These are phyloP conservation scores for Backusella australiensis DNA, from an alignment of 192 early-diverging fungal species.

Conservation along the genomic window DNA sequence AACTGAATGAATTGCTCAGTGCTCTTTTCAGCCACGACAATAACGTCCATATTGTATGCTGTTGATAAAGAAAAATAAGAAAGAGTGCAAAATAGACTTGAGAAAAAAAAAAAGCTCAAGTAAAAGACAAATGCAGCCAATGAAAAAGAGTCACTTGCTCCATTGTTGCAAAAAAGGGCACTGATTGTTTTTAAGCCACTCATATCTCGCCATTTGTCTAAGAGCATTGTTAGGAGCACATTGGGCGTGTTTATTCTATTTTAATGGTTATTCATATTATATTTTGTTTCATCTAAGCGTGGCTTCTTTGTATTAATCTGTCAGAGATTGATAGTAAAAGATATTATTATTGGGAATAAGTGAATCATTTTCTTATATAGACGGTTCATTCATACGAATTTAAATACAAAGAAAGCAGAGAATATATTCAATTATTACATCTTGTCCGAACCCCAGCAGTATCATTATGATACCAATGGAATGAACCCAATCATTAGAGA, in stretches of 20 bases:
- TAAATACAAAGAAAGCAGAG: no score
- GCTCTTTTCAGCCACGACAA: constrained; percentile 39
- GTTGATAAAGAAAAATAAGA: neutral
- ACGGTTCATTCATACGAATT: neutral
- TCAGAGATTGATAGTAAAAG: no score
- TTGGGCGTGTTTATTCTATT: no score
- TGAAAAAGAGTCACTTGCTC: neutral
- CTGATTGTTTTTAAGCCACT: neutral
- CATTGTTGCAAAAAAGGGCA: neutral
- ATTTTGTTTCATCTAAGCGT: no score
- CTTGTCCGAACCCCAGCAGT: no score
- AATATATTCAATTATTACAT: no score
- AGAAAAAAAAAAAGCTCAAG: neutral
- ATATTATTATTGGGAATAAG: no score
- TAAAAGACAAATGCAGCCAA: neutral
- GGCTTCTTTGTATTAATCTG: no score
- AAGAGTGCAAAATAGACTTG: neutral
- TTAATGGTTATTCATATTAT: no score
- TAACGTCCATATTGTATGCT: constrained; percentile 12
- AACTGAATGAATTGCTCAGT: constrained; percentile 50
- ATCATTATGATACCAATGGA: no score
- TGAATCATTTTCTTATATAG: neutral
- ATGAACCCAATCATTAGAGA: no score
- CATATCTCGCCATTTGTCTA: neutral
- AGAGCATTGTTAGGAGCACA: no score